Evolutionary conservation across 75 land plant species (phyloP).

Genomic region (Isoetes taiwanensis): DNA sequence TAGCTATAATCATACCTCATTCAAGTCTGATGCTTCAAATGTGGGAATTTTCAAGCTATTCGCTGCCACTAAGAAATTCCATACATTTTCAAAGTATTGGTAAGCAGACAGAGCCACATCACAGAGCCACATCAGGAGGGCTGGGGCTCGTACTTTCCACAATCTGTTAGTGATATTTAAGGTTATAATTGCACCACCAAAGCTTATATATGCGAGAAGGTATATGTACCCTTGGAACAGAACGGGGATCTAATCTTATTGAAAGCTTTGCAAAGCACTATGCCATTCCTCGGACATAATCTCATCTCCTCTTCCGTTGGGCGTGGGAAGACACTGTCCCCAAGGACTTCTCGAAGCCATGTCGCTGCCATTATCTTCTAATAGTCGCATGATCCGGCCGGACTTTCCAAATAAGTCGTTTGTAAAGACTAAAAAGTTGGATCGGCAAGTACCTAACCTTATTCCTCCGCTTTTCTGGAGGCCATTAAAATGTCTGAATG

Average conservation of each 20-base stretch:
- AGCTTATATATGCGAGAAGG: too few species aligned
- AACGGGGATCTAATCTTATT: conserved; percentile 76
- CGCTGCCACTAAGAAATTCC: conserved; percentile 71
- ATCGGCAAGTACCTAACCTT: too few species aligned
- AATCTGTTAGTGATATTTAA: too few species aligned
- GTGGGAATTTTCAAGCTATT: conserved; percentile 65
- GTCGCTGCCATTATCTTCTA: too few species aligned
- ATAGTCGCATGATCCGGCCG: too few species aligned
- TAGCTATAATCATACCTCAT: too few species aligned
- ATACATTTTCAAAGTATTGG: conserved; percentile 88
- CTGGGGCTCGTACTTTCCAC: conserved; percentile 62
- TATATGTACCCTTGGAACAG: conserved; percentile 49
- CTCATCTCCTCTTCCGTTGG: conserved; percentile 81
- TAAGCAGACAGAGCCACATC: conserved; percentile 79
- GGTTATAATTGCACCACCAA: too few species aligned
- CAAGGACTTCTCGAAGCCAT: conserved; percentile 78
- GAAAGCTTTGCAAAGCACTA: conserved; percentile 63
- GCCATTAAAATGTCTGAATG: too few species aligned
- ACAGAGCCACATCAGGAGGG: conserved; percentile 47
- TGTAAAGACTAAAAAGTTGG: too few species aligned
- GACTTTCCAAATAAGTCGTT: too few species aligned
- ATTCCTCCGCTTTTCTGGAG: too few species aligned
- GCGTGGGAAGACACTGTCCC: conserved; percentile 50
- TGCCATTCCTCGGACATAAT: conserved; percentile 65
- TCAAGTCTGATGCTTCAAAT: conserved; percentile 88